Percentiles rank a stretch among this genome's conserved stretches.
phyloP scores from a whole-genome alignment of 2,329 filamentous ascomycete species.

The Aschersonia sp. region DNA sequence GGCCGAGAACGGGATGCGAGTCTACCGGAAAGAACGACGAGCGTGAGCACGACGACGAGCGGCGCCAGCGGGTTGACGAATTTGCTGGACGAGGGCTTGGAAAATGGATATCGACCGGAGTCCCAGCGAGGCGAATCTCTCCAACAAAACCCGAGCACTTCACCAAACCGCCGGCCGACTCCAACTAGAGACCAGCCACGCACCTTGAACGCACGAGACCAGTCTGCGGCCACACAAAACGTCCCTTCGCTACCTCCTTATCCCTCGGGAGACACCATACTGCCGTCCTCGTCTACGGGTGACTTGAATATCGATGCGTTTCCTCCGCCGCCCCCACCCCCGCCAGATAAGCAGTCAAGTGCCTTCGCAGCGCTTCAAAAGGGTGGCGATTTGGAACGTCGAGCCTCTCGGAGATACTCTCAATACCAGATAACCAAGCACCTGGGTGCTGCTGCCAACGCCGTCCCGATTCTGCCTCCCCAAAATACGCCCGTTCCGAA shows the following conservation, averaged over 20 bases:
- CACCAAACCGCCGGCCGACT: conserved; percentile 32
- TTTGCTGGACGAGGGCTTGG: conserved; percentile 44
- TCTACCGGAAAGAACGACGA: conserved; percentile 36
- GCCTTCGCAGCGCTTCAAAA: conserved; percentile 81
- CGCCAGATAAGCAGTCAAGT: conserved; percentile 77
- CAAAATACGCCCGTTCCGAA: conserved; percentile 78
- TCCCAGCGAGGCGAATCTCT: conserved; percentile 16
- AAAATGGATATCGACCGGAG: conserved; percentile 33
- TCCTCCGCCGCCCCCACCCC: conserved; percentile 52
- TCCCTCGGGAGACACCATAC: conserved; percentile 41
- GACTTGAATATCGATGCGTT: conserved; percentile 50
- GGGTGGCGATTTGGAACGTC: conserved; percentile 80
- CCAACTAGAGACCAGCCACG: conserved; percentile 36
- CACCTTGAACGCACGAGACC: conserved; percentile 36
- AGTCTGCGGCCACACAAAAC: conserved; percentile 60
- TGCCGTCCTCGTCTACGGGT: conserved; percentile 22
- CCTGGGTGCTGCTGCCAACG: conserved; percentile 64
- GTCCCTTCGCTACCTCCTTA: conserved; percentile 64
- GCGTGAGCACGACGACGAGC: conserved; percentile 44
- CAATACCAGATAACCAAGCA: conserved; percentile 96
- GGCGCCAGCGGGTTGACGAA: conserved; percentile 39
- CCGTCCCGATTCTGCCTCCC: conserved; percentile 72
- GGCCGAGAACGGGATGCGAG: conserved; percentile 36
- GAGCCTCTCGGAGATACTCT: conserved; percentile 86
- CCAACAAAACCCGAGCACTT: conserved; percentile 18